These are phyloP conservation scores for Metschnikowia koreensis DNA, from an alignment of 805 yeast genomes.

Conservation along the genomic window DNA sequence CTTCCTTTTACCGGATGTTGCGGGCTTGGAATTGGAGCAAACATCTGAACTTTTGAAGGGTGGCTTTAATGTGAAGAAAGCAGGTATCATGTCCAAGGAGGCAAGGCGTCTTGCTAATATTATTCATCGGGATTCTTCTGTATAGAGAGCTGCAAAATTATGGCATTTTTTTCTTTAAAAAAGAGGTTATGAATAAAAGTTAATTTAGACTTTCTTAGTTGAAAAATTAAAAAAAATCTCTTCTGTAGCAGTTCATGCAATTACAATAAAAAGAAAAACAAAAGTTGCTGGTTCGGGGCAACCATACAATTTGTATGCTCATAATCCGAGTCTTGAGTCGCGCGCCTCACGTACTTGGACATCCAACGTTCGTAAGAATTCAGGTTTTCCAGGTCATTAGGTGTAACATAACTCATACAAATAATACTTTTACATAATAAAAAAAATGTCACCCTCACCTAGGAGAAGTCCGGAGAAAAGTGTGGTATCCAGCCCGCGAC, in stretches of 20 bases:
- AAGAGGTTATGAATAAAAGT: not conserved
- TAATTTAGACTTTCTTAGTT: too few species aligned
- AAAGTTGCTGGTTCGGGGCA: too few species aligned
- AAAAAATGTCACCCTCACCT: slow-evolving; percentile 4
- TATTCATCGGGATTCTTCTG: slow-evolving; percentile 3
- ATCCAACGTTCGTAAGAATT: too few species aligned
- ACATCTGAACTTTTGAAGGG: slow-evolving; percentile 75
- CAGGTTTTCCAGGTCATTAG: too few species aligned
- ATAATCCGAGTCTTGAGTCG: too few species aligned
- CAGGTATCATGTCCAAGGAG: slow-evolving; percentile 36
- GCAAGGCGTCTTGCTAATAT: slow-evolving; percentile 26
- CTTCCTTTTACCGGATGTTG: slow-evolving; percentile 89
- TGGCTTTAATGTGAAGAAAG: slow-evolving; percentile 77
- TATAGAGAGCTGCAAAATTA: not conserved
- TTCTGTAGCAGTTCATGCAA: too few species aligned
- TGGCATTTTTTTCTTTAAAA: not conserved
- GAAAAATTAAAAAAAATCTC: too few species aligned
- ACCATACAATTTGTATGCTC: too few species aligned
- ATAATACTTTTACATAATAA: too few species aligned
- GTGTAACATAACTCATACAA: too few species aligned
- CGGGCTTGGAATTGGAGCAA: slow-evolving; percentile 88
- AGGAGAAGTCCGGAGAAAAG: not conserved
- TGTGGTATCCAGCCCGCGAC: not conserved
- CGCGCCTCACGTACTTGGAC: too few species aligned
- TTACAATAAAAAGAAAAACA: too few species aligned